Percentiles rank a stretch among this genome's conserved stretches.
phyloP scores from a whole-genome alignment of 352 stramenopile species.

The Phytophthora hybrid region DNA sequence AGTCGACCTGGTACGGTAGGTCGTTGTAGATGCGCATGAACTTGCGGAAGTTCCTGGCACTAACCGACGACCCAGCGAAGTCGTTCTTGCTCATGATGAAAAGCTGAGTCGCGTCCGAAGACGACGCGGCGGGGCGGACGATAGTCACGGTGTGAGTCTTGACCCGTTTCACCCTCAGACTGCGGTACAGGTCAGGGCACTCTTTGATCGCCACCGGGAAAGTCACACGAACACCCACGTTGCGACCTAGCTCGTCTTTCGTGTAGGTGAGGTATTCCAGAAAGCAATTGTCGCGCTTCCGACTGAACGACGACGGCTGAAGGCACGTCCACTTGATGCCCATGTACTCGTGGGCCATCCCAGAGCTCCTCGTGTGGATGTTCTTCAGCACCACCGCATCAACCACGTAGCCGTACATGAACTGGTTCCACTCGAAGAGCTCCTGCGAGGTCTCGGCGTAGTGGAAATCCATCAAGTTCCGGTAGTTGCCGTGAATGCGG shows the following conservation, averaged over 20 bases:
- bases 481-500: constrained; percentile 63
- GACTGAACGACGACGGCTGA: constrained; percentile 58
- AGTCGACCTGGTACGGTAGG: constrained; percentile 67
- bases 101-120: constrained; percentile 51
- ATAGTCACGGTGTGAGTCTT: constrained; percentile 64
- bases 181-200: constrained; percentile 56
- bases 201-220: constrained; percentile 69
- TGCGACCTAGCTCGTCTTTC: constrained; percentile 60
- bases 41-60: constrained; percentile 44
- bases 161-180: constrained; percentile 63
- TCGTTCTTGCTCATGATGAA: constrained; percentile 73
- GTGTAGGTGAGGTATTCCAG: constrained; percentile 80
- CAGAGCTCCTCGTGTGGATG: constrained; percentile 59
- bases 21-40: constrained; percentile 67
- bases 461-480: constrained; percentile 71
- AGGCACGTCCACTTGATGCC: constrained; percentile 85
- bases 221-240: constrained; percentile 74
- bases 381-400: constrained; percentile 81
- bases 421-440: constrained; percentile 74
- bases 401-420: constrained; percentile 69
- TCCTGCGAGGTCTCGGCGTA: constrained; percentile 70
- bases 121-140: constrained; percentile 33
- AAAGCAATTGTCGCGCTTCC: constrained; percentile 75
- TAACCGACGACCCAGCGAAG: constrained; percentile 44
- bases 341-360: constrained; percentile 64